Evolutionary conservation across 75 land plant species (phyloP).

Genomic region (Cunninghamia lanceolata): DNA sequence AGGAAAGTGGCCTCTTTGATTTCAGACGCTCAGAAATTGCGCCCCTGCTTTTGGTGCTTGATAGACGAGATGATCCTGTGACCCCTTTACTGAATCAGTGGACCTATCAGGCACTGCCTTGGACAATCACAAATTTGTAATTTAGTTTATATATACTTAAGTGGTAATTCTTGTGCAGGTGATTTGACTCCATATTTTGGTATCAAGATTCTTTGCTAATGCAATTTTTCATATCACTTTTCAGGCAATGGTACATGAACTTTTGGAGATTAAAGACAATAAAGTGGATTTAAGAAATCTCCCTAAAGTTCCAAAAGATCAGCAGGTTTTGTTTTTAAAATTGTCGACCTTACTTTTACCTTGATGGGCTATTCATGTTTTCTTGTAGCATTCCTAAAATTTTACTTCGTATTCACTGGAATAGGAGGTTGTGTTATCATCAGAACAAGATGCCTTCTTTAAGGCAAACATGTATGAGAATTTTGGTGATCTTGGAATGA

Average conservation of each 20-base stretch:
- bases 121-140: neutral
- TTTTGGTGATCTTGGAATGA: conserved; percentile 99
- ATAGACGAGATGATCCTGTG: conserved; percentile 98
- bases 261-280: conserved; percentile 93
- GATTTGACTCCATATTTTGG: neutral
- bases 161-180: neutral
- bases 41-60: conserved; percentile 81
- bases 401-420: conserved; percentile 2
- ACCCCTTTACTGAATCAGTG: conserved; percentile 97
- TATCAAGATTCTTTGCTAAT: conserved; percentile 7
- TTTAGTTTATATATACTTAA: neutral
- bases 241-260: conserved; percentile 99
- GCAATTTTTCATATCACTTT: conserved; percentile 8
- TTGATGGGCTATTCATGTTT: neutral
- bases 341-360: neutral
- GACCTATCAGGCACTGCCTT: conserved; percentile 90
- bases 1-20: conserved; percentile 96
- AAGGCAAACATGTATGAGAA: conserved; percentile 94
- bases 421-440: conserved; percentile 96
- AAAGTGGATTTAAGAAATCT: conserved; percentile 70
- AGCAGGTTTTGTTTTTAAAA: conserved; percentile 56
- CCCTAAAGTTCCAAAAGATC: conserved; percentile 75
- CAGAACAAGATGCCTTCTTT: conserved; percentile 93
- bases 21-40: conserved; percentile 87
- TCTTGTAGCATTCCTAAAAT: neutral